phyloP scores from a whole-genome alignment of 805 yeast genomes.

The Metschnikowia lachancei region DNA sequence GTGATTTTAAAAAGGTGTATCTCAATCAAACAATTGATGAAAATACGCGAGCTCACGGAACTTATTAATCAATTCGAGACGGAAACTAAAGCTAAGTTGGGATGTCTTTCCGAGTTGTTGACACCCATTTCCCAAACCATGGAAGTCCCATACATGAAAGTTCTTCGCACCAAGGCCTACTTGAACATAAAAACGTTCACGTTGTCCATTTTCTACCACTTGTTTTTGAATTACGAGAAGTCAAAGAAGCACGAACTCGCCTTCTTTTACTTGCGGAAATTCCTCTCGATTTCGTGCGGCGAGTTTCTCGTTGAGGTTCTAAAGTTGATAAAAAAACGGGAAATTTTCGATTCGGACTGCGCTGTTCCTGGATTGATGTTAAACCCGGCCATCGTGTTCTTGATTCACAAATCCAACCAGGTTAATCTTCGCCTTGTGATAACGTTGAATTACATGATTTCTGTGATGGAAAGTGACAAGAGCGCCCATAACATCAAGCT shows the following conservation, averaged over 20 bases:
- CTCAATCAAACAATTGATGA: conserved; percentile 34
- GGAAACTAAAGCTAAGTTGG: conserved; percentile 7
- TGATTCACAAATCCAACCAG: conserved; percentile 37
- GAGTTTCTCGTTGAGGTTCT: conserved; percentile 33
- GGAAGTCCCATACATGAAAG: conserved; percentile 10
- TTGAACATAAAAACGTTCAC: conserved; percentile 29
- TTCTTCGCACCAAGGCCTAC: conserved; percentile 26
- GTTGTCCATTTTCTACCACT: conserved; percentile 29
- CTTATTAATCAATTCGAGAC: conserved; percentile 8
- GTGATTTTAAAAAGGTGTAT: conserved; percentile 3
- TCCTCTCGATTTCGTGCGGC: conserved; percentile 23
- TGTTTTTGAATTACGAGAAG: conserved; percentile 42
- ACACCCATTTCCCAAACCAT: neutral
- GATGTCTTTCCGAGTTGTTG: conserved; percentile 6
- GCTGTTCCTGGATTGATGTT: conserved; percentile 35
- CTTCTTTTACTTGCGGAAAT: conserved; percentile 34
- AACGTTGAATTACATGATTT: conserved; percentile 25
- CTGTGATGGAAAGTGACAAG: conserved; percentile 19
- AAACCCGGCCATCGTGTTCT: conserved; percentile 36
- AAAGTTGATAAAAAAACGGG: conserved; percentile 31
- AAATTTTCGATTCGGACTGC: conserved; percentile 41
- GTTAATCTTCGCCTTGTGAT: conserved; percentile 25
- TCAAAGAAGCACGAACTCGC: conserved; percentile 27
- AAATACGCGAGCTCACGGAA: conserved; percentile 36
- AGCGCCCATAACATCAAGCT: conserved; percentile 23